Evolutionary conservation across 2,329 filamentous ascomycete genomes (phyloP), one percentile per base, ranked within the genome.

Genomic region (Lecanicillium sp.): DNA sequence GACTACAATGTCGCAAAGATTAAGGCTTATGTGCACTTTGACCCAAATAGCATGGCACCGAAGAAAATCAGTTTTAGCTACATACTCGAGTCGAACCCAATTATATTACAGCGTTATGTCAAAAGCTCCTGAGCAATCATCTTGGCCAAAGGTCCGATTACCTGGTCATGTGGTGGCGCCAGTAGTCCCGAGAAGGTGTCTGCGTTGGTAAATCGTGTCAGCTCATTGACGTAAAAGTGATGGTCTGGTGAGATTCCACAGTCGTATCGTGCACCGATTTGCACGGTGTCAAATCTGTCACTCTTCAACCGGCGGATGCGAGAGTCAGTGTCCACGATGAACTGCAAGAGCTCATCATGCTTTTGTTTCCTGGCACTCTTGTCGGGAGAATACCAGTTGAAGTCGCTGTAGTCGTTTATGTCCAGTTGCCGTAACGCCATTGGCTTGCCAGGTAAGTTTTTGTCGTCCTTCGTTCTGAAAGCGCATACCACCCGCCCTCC

Each of bases 141-240:
- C 34, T 36, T 36, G 12, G 34, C 34, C 16, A 36, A 36, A 36
- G 34, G 25, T 29, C 34, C 13, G 2, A 36, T 36, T n/a, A 36
- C 29, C 34, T 36, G 11, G 34, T 36, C 25, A 36, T 36, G 25
- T 36, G 15, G 34, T 36, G 34, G 34, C 29, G 25, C 34, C 12
- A 36, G 34, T 36, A 29, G 34, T 36, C 25, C 34, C 25, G 16
- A 36, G 34, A 36, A 36, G 34, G 34, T 36, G 25, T 36, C 34
- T 18, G 25, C 25, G 27, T 36, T 36, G 13, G 34, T 16, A 29
- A 36, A 29, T 36, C 25, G 25, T 18, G 25, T 36, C 16, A 36
- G 25, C 34, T 36, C 16, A 36, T 36, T 36, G 11, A 29, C 16
- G 25, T 36, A 29, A 36, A 36, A 36, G 22, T 16, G 30, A 33